phyloP scores from a whole-genome alignment of 441 rosid genomes.

The Pelargonium cotyledonis region DNA sequence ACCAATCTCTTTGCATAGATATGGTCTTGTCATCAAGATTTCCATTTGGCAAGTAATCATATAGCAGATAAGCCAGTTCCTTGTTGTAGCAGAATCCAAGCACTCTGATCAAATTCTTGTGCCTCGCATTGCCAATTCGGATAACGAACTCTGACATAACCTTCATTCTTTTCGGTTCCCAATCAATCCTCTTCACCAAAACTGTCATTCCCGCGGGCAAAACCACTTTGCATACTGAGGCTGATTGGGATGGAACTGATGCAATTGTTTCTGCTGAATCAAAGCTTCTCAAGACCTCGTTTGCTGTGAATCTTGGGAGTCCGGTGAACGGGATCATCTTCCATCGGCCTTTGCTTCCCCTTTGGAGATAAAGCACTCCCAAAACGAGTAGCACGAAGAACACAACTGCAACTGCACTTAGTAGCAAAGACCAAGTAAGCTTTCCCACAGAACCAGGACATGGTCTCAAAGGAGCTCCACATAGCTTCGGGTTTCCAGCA shows the following conservation, averaged over 20 bases:
- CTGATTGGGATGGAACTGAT: conserved; percentile 15
- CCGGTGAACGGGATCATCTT: conserved; percentile 69
- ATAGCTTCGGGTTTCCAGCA: conserved; percentile 60
- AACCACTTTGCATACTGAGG: conserved; percentile 13
- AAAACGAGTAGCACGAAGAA: conserved; percentile 38
- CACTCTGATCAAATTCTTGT: conserved; percentile 64
- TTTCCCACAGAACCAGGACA: conserved; percentile 47
- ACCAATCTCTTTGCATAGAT: conserved; percentile 53
- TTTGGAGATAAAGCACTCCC: conserved; percentile 45
- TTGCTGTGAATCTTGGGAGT: conserved; percentile 66
- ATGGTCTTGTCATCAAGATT: conserved; percentile 55
- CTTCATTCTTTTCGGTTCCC: conserved; percentile 40
- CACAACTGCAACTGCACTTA: conserved; percentile 41
- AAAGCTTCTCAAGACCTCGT: conserved; percentile 63
- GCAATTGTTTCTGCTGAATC: conserved; percentile 40
- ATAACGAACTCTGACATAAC: conserved; percentile 37
- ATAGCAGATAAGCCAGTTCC: conserved; percentile 54
- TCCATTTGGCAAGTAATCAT: conserved; percentile 67
- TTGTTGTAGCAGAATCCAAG: conserved; percentile 86
- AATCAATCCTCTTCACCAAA: conserved; percentile 51
- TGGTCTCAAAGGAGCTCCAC: conserved; percentile 67
- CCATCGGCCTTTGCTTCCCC: conserved; percentile 35
- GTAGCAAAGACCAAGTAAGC: conserved; percentile 44
- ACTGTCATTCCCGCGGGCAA: conserved; percentile 87
- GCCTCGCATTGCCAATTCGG: conserved; percentile 68